These are phyloP conservation scores for Zygotorulaspora chibaensis DNA, from an alignment of 805 yeast species.

Conservation along the genomic window DNA sequence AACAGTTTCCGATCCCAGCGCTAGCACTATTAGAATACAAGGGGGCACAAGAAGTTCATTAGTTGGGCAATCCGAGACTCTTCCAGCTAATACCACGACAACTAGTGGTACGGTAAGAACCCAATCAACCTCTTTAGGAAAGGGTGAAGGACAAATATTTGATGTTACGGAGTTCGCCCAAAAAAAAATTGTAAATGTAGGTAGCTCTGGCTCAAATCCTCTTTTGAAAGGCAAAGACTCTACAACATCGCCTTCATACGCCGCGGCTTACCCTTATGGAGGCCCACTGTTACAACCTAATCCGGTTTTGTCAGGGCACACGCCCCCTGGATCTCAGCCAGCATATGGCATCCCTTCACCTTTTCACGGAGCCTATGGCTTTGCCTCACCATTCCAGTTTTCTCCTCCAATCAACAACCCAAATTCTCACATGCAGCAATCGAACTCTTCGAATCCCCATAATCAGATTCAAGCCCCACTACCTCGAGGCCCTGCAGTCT, in stretches of 20 bases:
- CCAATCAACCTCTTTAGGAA: constrained; percentile 30
- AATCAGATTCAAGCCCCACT: constrained; percentile 18
- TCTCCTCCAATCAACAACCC: constrained; percentile 30
- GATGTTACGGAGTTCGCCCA: constrained; percentile 1
- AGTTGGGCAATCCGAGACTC: neutral
- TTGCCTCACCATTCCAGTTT: constrained; percentile 33
- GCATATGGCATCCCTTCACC: constrained; percentile 30
- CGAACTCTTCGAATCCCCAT: constrained; percentile 8
- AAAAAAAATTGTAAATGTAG: constrained; percentile 2
- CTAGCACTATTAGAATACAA: constrained; percentile 1
- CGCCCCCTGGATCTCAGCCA: constrained; percentile 20
- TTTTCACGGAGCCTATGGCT: constrained; percentile 32
- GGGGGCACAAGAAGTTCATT: constrained; percentile 1
- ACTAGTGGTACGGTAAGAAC: constrained; percentile 18
- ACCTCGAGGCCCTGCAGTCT: neutral
- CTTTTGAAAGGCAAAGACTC: constrained; percentile 1
- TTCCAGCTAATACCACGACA: constrained; percentile 2
- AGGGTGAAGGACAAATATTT: constrained; percentile 16
- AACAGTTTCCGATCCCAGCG: constrained; percentile 3
- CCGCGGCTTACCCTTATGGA: constrained; percentile 34
- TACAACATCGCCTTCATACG: constrained; percentile 23
- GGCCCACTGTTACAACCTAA: constrained; percentile 33
- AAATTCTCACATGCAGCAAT: constrained; percentile 19
- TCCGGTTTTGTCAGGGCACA: constrained; percentile 27
- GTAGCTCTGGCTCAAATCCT: constrained; percentile 13